phyloP scores from a whole-genome alignment of 352 stramenopile genomes.

The Globisporangium sylvaticum region DNA sequence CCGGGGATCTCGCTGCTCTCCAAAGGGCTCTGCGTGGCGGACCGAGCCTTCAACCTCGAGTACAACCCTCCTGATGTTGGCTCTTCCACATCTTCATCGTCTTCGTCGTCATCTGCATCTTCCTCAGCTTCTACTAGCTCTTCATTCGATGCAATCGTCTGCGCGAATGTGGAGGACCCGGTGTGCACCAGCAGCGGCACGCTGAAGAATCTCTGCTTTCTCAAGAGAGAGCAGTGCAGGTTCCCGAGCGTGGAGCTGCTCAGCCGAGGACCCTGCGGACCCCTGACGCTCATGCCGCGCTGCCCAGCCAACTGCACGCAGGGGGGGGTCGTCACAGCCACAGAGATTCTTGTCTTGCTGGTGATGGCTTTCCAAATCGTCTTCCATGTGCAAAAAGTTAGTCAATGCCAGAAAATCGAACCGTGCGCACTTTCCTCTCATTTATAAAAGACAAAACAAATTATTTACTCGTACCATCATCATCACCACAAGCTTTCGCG shows the following conservation, averaged over 20 bases:
- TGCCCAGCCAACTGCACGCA: constrained; percentile 38
- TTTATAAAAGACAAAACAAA: constrained; percentile 5
- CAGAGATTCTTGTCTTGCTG: not conserved
- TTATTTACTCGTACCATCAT: constrained; percentile 10
- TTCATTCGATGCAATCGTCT: constrained; percentile 29
- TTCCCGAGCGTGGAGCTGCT: constrained; percentile 21
- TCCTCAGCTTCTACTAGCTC: not conserved
- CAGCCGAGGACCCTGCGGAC: constrained; percentile 24
- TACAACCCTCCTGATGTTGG: constrained; percentile 23
- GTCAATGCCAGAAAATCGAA: not conserved
- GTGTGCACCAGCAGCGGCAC: constrained; percentile 48
- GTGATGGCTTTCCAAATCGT: not conserved
- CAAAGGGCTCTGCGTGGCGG: constrained; percentile 25
- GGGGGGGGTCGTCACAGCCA: not conserved
- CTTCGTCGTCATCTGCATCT: not conserved
- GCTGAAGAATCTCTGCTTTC: constrained; percentile 44
- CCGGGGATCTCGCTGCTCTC: constrained; percentile 20
- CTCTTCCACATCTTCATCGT: not conserved
- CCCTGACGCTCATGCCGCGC: constrained; percentile 9
- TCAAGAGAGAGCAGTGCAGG: constrained; percentile 29
- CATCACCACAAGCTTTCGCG: not conserved
- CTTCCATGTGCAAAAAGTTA: not conserved
- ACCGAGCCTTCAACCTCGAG: constrained; percentile 23
- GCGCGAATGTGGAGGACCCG: constrained; percentile 34
- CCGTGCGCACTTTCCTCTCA: not conserved